phyloP scores from a whole-genome alignment of 257 asterid genomes.

The Catharanthus roseus region DNA sequence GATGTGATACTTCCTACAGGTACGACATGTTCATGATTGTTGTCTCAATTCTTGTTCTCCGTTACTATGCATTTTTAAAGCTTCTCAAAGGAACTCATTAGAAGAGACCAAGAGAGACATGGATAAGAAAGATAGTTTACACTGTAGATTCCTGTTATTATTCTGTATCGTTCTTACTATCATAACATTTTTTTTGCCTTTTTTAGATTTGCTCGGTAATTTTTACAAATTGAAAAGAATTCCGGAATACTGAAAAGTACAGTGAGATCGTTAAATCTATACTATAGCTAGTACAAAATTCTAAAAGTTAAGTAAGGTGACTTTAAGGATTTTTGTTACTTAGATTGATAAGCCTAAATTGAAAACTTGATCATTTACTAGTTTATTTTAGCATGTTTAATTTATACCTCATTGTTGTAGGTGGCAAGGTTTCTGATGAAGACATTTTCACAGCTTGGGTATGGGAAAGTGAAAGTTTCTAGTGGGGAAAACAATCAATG shows the following conservation, averaged over 20 bases:
- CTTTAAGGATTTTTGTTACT: too few species aligned
- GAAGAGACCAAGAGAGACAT: background rate
- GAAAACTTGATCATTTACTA: background rate
- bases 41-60: background rate
- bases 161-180: background rate
- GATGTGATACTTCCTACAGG: constrained; percentile 82
- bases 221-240: background rate
- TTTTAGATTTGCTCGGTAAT: background rate
- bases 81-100: background rate
- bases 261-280: background rate
- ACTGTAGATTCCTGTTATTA: background rate
- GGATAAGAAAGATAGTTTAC: background rate
- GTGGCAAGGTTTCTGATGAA: constrained; percentile 97
- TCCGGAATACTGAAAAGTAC: background rate
- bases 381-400: background rate
- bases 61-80: background rate
- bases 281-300: background rate
- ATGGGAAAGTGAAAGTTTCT: too few species aligned
- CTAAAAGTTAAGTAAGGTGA: background rate
- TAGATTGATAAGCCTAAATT: too few species aligned
- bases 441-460: constrained; percentile 77
- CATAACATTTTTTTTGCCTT: too few species aligned
- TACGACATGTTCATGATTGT: constrained; percentile 11
- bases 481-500: too few species aligned
- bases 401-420: constrained; percentile 27